Evolutionary conservation across 176 grass and related monocot species (phyloP).

Genomic region (Oryza meyeriana): DNA sequence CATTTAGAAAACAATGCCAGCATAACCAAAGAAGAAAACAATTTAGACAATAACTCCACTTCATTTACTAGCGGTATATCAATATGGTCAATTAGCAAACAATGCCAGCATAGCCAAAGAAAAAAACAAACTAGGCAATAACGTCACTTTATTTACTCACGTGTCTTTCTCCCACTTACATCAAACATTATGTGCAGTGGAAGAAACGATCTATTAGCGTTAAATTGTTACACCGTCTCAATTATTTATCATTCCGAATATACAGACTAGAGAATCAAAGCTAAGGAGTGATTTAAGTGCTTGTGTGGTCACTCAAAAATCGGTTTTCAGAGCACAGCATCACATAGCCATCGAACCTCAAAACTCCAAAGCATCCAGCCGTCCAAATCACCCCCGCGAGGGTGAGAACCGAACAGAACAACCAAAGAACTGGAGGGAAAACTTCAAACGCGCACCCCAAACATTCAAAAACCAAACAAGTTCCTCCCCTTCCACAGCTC

Average conservation of each 20-base stretch:
- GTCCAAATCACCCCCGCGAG: too few relatives aligned
- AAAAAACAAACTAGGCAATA: too few relatives aligned
- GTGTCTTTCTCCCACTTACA: fast-evolving
- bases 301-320: background rate
- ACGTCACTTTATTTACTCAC: too few relatives aligned
- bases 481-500: background rate
- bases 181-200: background rate
- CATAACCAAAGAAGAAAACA: background rate
- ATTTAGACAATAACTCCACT: background rate
- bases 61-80: too few relatives aligned
- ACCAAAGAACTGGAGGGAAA: background rate
- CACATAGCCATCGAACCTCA: too few relatives aligned
- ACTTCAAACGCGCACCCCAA: background rate
- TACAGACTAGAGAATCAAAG: too few relatives aligned
- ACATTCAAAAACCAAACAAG: background rate
- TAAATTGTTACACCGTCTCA: background rate
- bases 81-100: too few relatives aligned
- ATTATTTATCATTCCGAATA: background rate
- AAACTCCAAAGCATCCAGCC: background rate
- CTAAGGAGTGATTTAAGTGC: too few relatives aligned
- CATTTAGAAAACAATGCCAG: background rate
- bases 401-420: background rate
- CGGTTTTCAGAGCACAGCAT: background rate
- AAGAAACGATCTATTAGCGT: background rate
- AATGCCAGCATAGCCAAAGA: too few relatives aligned